Conservation (phyloP, 1,284 basidiomycete genomes). For the Pascua sp. region DNA sequence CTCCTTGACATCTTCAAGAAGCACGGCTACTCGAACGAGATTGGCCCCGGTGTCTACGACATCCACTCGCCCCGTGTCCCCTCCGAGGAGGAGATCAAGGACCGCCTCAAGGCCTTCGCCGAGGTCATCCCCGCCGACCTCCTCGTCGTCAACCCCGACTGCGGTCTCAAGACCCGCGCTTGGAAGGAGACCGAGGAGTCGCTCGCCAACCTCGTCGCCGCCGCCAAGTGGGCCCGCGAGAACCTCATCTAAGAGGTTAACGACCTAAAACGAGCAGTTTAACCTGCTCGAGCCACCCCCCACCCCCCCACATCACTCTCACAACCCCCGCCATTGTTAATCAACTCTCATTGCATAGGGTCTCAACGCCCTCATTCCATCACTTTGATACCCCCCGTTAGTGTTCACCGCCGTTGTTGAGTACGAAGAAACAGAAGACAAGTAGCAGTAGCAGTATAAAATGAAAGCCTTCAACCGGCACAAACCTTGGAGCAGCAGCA, state of each 20-base stretch:
- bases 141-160: conserved; percentile 86
- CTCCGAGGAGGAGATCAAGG: conserved; percentile 86
- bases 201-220: conserved; percentile 80
- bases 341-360: conserved; percentile 13
- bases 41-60: conserved; percentile 98
- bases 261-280: conserved; percentile 6
- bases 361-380: conserved; percentile 25
- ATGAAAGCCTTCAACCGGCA: conserved; percentile 51
- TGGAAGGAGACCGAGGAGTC: conserved; percentile 93
- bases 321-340: background rate
- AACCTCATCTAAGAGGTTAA: conserved; percentile 61
- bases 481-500: conserved; percentile 2
- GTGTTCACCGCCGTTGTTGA: conserved; percentile 20
- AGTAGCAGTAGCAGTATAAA: conserved; percentile 22
- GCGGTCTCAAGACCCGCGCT: conserved; percentile 79
- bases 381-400: conserved; percentile 22
- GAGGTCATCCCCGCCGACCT: conserved; percentile 71
- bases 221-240: conserved; percentile 83
- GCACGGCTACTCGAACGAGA: conserved; percentile 95
- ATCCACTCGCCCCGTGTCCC: conserved; percentile 99
- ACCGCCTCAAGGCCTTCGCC: conserved; percentile 82
- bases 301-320: background rate
- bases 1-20: conserved; percentile 92
- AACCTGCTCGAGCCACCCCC: background rate
- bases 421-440: conserved; percentile 7